phyloP scores from a whole-genome alignment of 148 eudicot species.

The Bassia scoparia region DNA sequence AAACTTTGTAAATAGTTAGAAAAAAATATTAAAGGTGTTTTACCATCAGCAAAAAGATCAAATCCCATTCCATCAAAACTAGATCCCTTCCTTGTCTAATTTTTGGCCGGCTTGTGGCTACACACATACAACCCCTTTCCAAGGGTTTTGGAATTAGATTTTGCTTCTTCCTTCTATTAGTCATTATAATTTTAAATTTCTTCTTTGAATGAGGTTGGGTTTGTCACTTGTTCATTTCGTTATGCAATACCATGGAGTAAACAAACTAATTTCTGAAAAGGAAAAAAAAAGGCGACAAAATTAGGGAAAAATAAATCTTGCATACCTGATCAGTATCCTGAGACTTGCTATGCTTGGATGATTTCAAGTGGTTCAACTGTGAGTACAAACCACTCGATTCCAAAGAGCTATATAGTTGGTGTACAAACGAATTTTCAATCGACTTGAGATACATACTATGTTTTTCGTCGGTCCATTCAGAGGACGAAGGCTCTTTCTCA shows the following conservation, averaged over 20 bases:
- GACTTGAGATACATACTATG: conserved; percentile 80
- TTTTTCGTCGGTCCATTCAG: conserved; percentile 89
- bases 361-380: conserved; percentile 27
- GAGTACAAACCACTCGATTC: conserved; percentile 40
- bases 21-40: too few relatives aligned
- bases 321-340: conserved; percentile 48
- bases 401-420: conserved; percentile 60
- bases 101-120: too few relatives aligned
- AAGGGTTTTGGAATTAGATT: too few relatives aligned
- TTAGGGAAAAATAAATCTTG: not conserved
- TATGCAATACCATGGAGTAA: not conserved
- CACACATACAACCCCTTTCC: too few relatives aligned
- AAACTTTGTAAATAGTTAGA: too few relatives aligned
- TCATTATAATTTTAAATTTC: too few relatives aligned
- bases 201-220: not conserved
- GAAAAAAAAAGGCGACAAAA: not conserved
- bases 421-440: conserved; percentile 84
- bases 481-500: conserved; percentile 28
- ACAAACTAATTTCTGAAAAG: not conserved
- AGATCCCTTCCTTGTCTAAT: too few relatives aligned
- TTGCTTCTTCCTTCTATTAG: too few relatives aligned
- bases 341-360: conserved; percentile 24
- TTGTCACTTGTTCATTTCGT: too few relatives aligned
- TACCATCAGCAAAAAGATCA: too few relatives aligned
- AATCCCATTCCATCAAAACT: too few relatives aligned